Evolutionary conservation across 768 basidiomycete species (phyloP), one percentile per base, ranked within the genome.

Genomic region (Leccinum arenicola): DNA sequence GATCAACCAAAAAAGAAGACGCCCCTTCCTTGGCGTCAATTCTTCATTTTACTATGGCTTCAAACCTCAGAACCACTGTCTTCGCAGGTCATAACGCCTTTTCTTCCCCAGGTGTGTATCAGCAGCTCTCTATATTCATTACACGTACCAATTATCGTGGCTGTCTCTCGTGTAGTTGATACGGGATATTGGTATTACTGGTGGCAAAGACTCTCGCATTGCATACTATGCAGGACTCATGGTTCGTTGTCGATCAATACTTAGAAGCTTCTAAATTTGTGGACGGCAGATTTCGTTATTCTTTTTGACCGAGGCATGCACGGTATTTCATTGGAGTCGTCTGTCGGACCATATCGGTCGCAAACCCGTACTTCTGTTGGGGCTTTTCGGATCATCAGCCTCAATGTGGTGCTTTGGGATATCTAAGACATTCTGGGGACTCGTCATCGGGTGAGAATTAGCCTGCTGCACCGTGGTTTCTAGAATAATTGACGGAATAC

Each of bases 1-100:
- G 65, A 63, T 25, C 62, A 73, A 65, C 73, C 68, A 38, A 61
- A 54, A 35, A 59, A 70, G 58, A 72, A 70, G 33, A 83, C 86
- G 0, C 86, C 87, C 51, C 71, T 91, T 35, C 89, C 89, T 38
- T 83, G 80, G 82, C 77, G 78, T 55, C 89, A 91, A 76, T 79
- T 91, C 60, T 78, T 77, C 50, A 82, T 92, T 54, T 76, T 91
- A 3, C 69, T 92, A 59, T 75, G 89, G 62, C 75, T 91, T 45
- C 88, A 89, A 70, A 77, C 91, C 43, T 81, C 88, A 55, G 90
- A 92, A 70, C 89, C 89, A 5, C 68, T 92, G 57, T 87, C 89
- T 5, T 82, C 82, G 9, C 81, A 87, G 60, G 86, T 91, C 55
- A 89, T 91, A 59, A 84, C 83, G 50, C 90, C 90, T 0, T 91